Percentiles rank a stretch among this genome's conserved stretches.
phyloP scores from a whole-genome alignment of 148 eudicot genomes.

The Rhododendron ferrugineum region DNA sequence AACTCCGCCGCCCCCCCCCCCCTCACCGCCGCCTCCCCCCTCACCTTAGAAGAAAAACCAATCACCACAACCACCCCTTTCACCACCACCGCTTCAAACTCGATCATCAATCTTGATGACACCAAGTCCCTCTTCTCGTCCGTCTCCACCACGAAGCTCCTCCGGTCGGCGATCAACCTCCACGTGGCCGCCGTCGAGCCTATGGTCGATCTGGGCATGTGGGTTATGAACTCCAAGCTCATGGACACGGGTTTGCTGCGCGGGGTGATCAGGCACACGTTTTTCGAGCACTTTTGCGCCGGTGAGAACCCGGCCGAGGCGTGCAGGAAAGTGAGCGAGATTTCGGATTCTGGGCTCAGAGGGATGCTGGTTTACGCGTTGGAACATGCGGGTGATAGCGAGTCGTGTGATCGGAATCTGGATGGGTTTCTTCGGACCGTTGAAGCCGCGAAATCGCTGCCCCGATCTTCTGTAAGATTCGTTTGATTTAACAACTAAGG shows the following conservation, averaged over 20 bases:
- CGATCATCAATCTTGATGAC: constrained; percentile 37
- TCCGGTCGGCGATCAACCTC: constrained; percentile 41
- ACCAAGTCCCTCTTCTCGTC: constrained; percentile 36
- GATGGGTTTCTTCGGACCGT: constrained; percentile 43
- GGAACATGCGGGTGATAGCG: constrained; percentile 68
- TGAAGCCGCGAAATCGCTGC: constrained; percentile 44
- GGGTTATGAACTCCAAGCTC: constrained; percentile 62
- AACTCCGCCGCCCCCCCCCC: constrained; percentile 14
- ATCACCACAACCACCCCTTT: neutral
- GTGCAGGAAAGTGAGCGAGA: constrained; percentile 27
- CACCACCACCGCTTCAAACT: neutral
- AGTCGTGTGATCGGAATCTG: constrained; percentile 49
- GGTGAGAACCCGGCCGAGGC: constrained; percentile 51
- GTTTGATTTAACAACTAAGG: no score
- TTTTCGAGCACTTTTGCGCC: constrained; percentile 81
- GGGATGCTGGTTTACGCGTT: constrained; percentile 65
- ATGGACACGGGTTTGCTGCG: constrained; percentile 27
- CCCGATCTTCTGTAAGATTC: constrained; percentile 51
- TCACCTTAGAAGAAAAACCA: constrained; percentile 32
- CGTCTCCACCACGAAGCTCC: constrained; percentile 40
- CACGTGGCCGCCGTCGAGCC: constrained; percentile 41
- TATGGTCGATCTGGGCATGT: constrained; percentile 56
- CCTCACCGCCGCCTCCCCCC: neutral
- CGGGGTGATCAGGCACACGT: constrained; percentile 32
- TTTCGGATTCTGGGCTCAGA: constrained; percentile 49